Conservation (phyloP, 495 filamentous ascomycete species). For the Neurospora sp. region DNA sequence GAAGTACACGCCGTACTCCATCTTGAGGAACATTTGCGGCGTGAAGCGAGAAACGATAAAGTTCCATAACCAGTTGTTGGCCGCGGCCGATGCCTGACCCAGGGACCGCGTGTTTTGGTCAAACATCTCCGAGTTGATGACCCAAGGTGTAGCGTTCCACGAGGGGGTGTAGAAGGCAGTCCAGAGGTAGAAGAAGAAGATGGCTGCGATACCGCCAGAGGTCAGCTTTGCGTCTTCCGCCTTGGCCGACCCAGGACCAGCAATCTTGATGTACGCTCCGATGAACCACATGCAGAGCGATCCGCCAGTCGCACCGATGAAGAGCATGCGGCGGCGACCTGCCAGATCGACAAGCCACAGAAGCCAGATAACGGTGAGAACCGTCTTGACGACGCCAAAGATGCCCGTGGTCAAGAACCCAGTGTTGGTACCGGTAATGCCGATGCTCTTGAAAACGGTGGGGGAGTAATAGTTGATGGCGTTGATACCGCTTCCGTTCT, state of each 20-base stretch:
- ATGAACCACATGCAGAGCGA: constrained; percentile 49
- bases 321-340: constrained; percentile 42
- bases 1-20: constrained; percentile 68
- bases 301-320: constrained; percentile 45
- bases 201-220: constrained; percentile 54
- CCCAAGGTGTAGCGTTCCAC: constrained; percentile 67
- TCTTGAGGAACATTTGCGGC: constrained; percentile 62
- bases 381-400: constrained; percentile 46
- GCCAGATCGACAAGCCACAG: constrained; percentile 44
- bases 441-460: constrained; percentile 50
- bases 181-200: constrained; percentile 77
- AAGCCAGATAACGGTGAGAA: constrained; percentile 50
- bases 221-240: constrained; percentile 24
- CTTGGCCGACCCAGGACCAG: constrained; percentile 32
- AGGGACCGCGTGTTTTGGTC: constrained; percentile 54
- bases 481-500: constrained; percentile 58
- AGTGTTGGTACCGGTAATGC: constrained; percentile 40
- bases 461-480: constrained; percentile 59
- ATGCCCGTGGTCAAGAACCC: constrained; percentile 42
- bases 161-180: constrained; percentile 67
- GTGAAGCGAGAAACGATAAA: constrained; percentile 66
- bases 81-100: constrained; percentile 57
- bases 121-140: constrained; percentile 55
- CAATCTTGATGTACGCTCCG: constrained; percentile 43
- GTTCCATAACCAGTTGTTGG: constrained; percentile 69